These are phyloP conservation scores for Coix lacrymajobi DNA, from an alignment of 176 grass and related monocot species.

Conservation along the genomic window DNA sequence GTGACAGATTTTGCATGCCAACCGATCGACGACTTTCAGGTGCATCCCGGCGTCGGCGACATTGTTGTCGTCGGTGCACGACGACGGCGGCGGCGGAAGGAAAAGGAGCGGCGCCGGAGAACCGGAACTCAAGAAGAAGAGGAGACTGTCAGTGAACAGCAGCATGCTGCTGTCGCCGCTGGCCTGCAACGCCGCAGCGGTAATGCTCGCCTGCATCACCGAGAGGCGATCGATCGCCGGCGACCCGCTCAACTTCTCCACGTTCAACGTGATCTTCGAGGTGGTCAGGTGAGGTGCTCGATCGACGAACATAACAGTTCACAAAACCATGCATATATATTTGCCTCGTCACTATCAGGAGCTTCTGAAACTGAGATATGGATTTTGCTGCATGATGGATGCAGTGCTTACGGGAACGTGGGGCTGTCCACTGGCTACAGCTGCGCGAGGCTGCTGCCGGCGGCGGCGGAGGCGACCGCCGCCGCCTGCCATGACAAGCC, in stretches of 20 bases:
- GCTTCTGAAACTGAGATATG: neutral
- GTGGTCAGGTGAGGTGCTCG: conserved; percentile 39
- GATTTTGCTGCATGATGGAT: neutral
- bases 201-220: conserved; percentile 53
- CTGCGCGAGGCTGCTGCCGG: conserved; percentile 43
- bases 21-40: conserved; percentile 27
- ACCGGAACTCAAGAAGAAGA: neutral
- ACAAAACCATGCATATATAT: neutral
- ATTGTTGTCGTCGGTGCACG: conserved; percentile 21
- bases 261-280: conserved; percentile 72
- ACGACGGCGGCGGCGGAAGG: neutral
- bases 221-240: conserved; percentile 55
- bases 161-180: conserved; percentile 34
- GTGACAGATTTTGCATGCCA: neutral
- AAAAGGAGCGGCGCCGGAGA: neutral
- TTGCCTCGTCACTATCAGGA: too few species aligned
- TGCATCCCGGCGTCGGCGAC: conserved; percentile 42
- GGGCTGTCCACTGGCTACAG: conserved; percentile 69
- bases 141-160: neutral
- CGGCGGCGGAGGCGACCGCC: neutral
- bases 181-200: conserved; percentile 3
- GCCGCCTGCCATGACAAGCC: conserved; percentile 41
- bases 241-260: conserved; percentile 81
- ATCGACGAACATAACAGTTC: neutral
- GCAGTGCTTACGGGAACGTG: conserved; percentile 61